phyloP scores from a whole-genome alignment of 345 rosid genomes.

The Heritiera fomes region DNA sequence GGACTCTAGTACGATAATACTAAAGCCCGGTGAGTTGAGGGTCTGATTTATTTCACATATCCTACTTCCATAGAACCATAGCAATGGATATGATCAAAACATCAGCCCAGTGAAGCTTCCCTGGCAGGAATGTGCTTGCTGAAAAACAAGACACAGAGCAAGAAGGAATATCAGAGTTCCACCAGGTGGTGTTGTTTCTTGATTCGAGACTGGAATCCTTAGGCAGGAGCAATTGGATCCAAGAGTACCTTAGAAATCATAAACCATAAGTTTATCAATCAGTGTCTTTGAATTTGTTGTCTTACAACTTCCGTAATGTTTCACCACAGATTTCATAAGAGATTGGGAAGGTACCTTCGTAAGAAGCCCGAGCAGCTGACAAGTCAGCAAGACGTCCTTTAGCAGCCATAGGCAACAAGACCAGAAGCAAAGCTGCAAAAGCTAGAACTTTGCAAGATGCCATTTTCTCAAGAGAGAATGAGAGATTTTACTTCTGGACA shows the following conservation, averaged over 20 bases:
- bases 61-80: constrained; percentile 40
- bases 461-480: constrained; percentile 18
- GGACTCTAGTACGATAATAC: background rate
- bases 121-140: constrained; percentile 45
- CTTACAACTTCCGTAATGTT: background rate
- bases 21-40: background rate
- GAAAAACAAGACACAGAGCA: constrained; percentile 12
- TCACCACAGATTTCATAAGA: background rate
- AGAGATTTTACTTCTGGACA: background rate
- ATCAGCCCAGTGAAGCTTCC: constrained; percentile 43
- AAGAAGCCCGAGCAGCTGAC: constrained; percentile 30
- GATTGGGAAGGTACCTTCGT: constrained; percentile 17
- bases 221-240: too few relatives aligned
- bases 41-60: background rate
- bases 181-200: constrained; percentile 12
- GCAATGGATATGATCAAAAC: constrained; percentile 33
- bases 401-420: constrained; percentile 32
- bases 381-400: constrained; percentile 17
- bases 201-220: too few relatives aligned
- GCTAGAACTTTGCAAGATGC: constrained; percentile 28
- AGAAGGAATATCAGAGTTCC: constrained; percentile 6
- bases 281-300: background rate
- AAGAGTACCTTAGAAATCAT: background rate
- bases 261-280: background rate
- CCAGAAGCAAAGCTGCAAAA: constrained; percentile 27